Base-by-base conservation (phyloP, 768 basidiomycete genomes). In the Scleroderma bovista region DNA sequence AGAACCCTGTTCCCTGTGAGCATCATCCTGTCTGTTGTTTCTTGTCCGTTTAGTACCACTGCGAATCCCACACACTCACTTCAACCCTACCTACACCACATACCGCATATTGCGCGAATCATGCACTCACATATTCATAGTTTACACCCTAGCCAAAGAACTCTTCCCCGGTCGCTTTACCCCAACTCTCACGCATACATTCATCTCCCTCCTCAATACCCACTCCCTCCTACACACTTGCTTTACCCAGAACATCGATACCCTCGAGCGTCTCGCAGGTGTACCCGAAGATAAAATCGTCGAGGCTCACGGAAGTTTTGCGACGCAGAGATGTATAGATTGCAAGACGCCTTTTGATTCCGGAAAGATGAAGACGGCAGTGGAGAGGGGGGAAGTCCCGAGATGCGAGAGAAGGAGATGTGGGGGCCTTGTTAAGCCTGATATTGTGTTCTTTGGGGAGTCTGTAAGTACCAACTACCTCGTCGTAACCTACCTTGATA, bases 221-320 rank as follows among this genome's bases (percentile, higher is more conserved):
- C 84, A 88, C 56, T 63, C 65, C 1, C 72, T 86, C 15, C 79
- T 99, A 1, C 78, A 81, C 53, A 84, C 75, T 37, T 89, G 87
- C 69, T 90, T 89, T 60, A 92, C 91, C 6, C 93, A 93, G 67
- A 94, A 93, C 61, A 93, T 93, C 48, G 94, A 97, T 63, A 94
- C 92, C 0, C 79, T 97, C 13, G 95, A 97, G 62, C 78, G 88
- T 2, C 76, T 81, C 6, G 90, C 92, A 0, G 90, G 90, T 6
- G 77, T 96, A 0, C 82, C 88, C 0, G 74, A 67, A 1, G 68
- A 78, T 29, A 82, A 82, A 63, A 83, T 98, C 52, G 76, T 98
- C 43, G 95, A 98, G 69, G 96, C 96, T 0, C 96, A 99, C 60
- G 96, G 95, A 3, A 93, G 89, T 57, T 99, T 98, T 57, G 95